phyloP scores from a whole-genome alignment of 208 protist genomes.

The Naegleria fowleri region DNA sequence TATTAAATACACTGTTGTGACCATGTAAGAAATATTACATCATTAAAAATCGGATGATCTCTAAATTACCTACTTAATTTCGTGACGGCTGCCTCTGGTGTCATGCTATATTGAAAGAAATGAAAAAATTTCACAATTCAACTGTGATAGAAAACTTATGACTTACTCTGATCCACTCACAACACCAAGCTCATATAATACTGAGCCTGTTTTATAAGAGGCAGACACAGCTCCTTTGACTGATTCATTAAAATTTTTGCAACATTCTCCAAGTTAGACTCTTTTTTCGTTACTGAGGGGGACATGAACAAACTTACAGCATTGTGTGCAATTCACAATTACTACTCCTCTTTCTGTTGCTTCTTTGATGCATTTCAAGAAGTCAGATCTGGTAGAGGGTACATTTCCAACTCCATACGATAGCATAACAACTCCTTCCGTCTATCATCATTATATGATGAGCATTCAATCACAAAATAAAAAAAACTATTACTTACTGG shows the following conservation, averaged over 20 bases:
- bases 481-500: background rate
- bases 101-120: slow-evolving; percentile 55
- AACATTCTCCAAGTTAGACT: too few species aligned
- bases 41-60: background rate
- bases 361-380: slow-evolving; percentile 58
- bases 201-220: slow-evolving; percentile 65
- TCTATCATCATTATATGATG: slow-evolving; percentile 43
- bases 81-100: slow-evolving; percentile 69
- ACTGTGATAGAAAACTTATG: too few species aligned
- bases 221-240: slow-evolving; percentile 45
- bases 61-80: slow-evolving; percentile 70
- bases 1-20: slow-evolving; percentile 2
- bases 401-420: slow-evolving; percentile 86
- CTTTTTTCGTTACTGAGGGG: background rate
- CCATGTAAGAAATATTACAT: too few species aligned
- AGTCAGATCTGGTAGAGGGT: slow-evolving; percentile 56
- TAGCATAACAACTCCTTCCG: slow-evolving; percentile 71
- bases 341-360: slow-evolving; percentile 67
- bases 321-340: slow-evolving; percentile 79
- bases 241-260: slow-evolving; percentile 41
- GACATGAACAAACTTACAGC: slow-evolving; percentile 45
- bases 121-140: background rate
- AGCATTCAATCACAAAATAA: background rate
- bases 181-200: slow-evolving; percentile 58
- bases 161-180: slow-evolving; percentile 57